Percentiles rank a stretch among this genome's conserved stretches.
Evolutionary conservation across 192 early-diverging fungal species (phyloP).

Genomic region (Phlyctochytrium arcticum): DNA sequence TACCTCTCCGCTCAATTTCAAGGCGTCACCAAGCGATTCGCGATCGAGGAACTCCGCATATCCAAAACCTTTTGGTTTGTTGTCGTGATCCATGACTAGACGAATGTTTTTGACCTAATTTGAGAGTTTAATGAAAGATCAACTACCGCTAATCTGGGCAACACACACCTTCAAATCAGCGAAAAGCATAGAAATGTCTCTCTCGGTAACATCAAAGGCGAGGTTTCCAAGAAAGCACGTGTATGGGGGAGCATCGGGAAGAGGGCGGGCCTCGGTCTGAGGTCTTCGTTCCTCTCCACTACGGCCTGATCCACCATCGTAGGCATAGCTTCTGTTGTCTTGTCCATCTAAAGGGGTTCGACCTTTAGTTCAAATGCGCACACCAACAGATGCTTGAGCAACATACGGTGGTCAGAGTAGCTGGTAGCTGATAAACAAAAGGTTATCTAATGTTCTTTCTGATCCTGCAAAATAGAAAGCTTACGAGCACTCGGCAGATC

Average conservation of each 20-base stretch:
- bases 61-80: conserved; percentile 85
- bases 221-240: conserved; percentile 90
- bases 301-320: conserved; percentile 1
- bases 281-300: neutral
- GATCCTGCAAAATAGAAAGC: conserved; percentile 23
- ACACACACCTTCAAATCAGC: conserved; percentile 55
- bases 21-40: conserved; percentile 76
- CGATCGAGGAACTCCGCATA: conserved; percentile 91
- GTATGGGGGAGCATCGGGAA: conserved; percentile 85
- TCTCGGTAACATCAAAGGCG: conserved; percentile 76
- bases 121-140: neutral
- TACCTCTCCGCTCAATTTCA: conserved; percentile 55
- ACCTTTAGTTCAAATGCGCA: neutral
- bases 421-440: neutral
- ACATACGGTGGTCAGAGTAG: no score
- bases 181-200: conserved; percentile 73
- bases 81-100: conserved; percentile 74
- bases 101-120: conserved; percentile 71
- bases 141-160: neutral
- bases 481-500: conserved; percentile 84
- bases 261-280: conserved; percentile 21
- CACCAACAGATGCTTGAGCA: neutral
- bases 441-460: neutral
- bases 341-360: neutral
- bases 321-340: conserved; percentile 13